A percentile compares a stretch with the other conserved stretches of the same genome.
Conservation (phyloP, 1,284 basidiomycete genomes). For the Moesziomyces sp. region DNA sequence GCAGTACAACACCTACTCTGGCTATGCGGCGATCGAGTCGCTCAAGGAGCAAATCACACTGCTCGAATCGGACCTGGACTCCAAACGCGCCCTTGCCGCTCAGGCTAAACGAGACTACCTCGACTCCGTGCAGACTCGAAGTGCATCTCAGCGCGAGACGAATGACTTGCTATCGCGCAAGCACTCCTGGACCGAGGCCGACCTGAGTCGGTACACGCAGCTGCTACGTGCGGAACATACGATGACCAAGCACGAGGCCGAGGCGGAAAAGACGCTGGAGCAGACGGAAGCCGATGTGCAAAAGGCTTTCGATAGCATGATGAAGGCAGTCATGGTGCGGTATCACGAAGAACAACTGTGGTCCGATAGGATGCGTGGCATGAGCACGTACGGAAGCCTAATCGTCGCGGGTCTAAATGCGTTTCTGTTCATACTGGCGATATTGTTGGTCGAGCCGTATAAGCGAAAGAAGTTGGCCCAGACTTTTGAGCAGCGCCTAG, state of each 20-base stretch:
- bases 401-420: constrained; percentile 61
- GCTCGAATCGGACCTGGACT: constrained; percentile 25
- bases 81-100: constrained; percentile 6
- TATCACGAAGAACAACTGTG: constrained; percentile 67
- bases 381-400: constrained; percentile 59
- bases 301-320: constrained; percentile 58
- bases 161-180: constrained; percentile 64
- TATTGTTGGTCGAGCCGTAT: constrained; percentile 66
- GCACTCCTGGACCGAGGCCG: constrained; percentile 54
- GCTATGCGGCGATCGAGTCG: constrained; percentile 53
- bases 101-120: constrained; percentile 49
- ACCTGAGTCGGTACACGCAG: constrained; percentile 58
- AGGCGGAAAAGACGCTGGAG: constrained; percentile 53
- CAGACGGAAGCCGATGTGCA: constrained; percentile 49
- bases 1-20: constrained; percentile 57
- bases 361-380: constrained; percentile 59
- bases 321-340: constrained; percentile 58
- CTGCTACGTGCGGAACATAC: constrained; percentile 61
- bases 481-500: constrained; percentile 59
- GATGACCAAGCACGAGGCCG: constrained; percentile 40
- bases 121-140: constrained; percentile 46
- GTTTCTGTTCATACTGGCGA: constrained; percentile 60
- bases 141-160: constrained; percentile 50
- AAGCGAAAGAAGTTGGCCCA: constrained; percentile 64
- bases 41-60: constrained; percentile 45